These are phyloP conservation scores for Tetrapyrgos nigripes DNA, from an alignment of 1,284 basidiomycete species.

Conservation along the genomic window DNA sequence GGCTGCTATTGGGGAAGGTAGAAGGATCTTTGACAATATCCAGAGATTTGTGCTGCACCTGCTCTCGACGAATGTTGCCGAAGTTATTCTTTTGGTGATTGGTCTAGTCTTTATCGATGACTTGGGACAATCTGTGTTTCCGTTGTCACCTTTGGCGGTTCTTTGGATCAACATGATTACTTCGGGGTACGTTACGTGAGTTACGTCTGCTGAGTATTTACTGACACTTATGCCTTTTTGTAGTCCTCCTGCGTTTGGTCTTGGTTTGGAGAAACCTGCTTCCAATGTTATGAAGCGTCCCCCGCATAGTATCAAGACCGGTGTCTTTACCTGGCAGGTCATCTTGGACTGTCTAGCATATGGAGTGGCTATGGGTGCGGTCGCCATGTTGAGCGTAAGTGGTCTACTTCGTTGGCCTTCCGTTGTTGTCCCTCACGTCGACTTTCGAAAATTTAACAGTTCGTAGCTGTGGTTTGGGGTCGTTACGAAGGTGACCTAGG, in stretches of 20 bases:
- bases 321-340: conserved; percentile 57
- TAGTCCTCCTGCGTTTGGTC: conserved; percentile 61
- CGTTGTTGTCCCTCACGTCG: background rate
- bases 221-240: conserved; percentile 31
- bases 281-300: conserved; percentile 63
- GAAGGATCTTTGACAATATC: conserved; percentile 53
- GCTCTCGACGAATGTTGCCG: conserved; percentile 64
- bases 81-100: conserved; percentile 65
- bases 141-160: conserved; percentile 69
- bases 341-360: conserved; percentile 67
- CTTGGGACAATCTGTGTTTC: conserved; percentile 65
- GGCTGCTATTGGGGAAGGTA: conserved; percentile 70
- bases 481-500: conserved; percentile 55
- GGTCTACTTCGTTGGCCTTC: background rate
- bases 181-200: conserved; percentile 23
- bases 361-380: conserved; percentile 65
- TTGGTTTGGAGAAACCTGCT: conserved; percentile 64
- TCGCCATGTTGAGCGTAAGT: conserved; percentile 1
- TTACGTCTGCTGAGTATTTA: background rate
- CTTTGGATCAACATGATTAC: conserved; percentile 59
- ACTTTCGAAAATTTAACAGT: background rate
- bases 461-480: conserved; percentile 52
- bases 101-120: conserved; percentile 73
- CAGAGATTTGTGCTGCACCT: conserved; percentile 54
- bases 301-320: conserved; percentile 54